Evolutionary conservation across 2,329 filamentous ascomycete species (phyloP), one percentile per base, ranked within the genome.

Genomic region (Pyrenophora tritici-repentis): DNA sequence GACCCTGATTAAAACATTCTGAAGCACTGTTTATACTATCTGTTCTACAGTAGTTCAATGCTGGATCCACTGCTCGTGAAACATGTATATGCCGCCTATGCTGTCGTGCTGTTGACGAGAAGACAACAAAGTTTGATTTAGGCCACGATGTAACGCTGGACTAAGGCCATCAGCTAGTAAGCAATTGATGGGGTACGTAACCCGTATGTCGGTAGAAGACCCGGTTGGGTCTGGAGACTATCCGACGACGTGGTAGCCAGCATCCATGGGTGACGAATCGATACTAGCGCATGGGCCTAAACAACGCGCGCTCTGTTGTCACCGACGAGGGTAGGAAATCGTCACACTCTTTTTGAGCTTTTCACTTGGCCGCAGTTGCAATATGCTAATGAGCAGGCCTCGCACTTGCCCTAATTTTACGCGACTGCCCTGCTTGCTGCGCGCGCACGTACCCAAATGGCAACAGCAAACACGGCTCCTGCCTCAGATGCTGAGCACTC

Each of bases 361-460:
- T 26, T 48, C 37, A 49, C 47, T 53, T 52, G 40, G 56, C 53
- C 36, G 42, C 48, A 39, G 50, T 39, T 42, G 40, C 50, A 63
- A 58, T 33, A 72, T 71, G 67, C 55, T 56, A 31, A 64, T 62
- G 59, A 62, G 45, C 54, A 52, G 42, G 41, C 42, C 42, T 43
- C 47, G 26, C 26, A 39, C 36, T 42, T 22, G 35, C 18, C 43
- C 35, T 41, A 24, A 29, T 49, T 18, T 49, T 40, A 63, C 62
- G 67, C 62, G 59, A 58, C 55, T 43, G 37, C 49, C 33, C 47
- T 37, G 33, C 37, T 55, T 62, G 40, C 45, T 39, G 54, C 50
- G 58, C 57, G 61, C 58, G 53, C 51, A 48, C 40, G 51, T 42
- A 51, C 59, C 41, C 36, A 40, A 40, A 69, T 71, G 67, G 56